Percentiles rank a stretch among this genome's conserved stretches.
Evolutionary conservation across 805 yeast species (phyloP).

Genomic region (Barnettozyma californica): DNA sequence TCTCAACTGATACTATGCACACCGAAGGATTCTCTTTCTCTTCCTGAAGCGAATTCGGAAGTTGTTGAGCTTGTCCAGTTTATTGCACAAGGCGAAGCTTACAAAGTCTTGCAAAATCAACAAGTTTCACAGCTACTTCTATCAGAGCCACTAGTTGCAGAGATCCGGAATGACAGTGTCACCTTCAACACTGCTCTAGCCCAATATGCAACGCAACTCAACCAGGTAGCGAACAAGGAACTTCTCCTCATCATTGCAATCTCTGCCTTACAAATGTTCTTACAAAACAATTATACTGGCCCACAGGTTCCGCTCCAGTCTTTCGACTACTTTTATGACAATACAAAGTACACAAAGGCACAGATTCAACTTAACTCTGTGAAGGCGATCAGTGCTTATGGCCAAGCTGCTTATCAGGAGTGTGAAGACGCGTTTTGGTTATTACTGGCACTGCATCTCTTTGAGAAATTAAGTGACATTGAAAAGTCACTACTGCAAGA

Average conservation of each 20-base stretch:
- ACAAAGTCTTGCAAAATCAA: constrained; percentile 13
- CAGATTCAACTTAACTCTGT: constrained; percentile 26
- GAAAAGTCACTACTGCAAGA: constrained; percentile 26
- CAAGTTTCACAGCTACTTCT: background rate
- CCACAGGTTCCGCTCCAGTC: constrained; percentile 49
- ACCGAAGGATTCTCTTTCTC: constrained; percentile 7
- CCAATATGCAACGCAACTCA: background rate
- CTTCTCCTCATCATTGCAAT: constrained; percentile 33
- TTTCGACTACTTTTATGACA: constrained; percentile 24
- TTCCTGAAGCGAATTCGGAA: constrained; percentile 14
- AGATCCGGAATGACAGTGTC: background rate
- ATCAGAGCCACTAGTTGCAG: background rate
- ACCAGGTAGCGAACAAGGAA: constrained; percentile 7
- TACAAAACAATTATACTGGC: constrained; percentile 80
- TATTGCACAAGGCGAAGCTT: constrained; percentile 20
- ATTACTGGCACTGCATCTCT: constrained; percentile 36
- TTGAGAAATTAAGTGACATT: constrained; percentile 35
- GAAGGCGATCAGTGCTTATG: constrained; percentile 46
- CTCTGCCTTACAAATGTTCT: constrained; percentile 58
- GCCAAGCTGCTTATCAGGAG: constrained; percentile 67
- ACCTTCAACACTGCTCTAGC: constrained; percentile 11
- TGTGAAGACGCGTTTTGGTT: constrained; percentile 44
- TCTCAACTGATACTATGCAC: constrained; percentile 10
- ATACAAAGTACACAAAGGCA: constrained; percentile 3
- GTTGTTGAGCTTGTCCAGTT: constrained; percentile 9